Percentiles rank a stretch among this genome's conserved stretches.
These are phyloP conservation scores for Eucalyptus camaldulensis DNA, from an alignment of 345 rosid species.

Conservation along the genomic window DNA sequence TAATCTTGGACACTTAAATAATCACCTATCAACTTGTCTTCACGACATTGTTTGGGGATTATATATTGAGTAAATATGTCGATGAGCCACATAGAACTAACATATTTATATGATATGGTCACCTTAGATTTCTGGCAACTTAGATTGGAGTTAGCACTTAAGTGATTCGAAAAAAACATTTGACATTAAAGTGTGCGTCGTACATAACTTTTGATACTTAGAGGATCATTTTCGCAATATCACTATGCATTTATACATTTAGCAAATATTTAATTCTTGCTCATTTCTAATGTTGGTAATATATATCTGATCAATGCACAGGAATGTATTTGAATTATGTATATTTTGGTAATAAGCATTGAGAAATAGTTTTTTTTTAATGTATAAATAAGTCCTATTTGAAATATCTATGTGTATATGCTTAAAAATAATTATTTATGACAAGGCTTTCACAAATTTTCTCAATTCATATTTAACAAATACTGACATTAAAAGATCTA, in stretches of 20 bases:
- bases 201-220: rapidly evolving
- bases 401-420: not conserved
- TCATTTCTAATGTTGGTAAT: not conserved
- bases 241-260: not conserved
- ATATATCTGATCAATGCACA: not conserved
- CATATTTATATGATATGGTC: too few species aligned
- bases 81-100: too few species aligned
- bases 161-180: too few species aligned
- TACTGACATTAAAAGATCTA: not conserved
- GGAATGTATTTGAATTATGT: not conserved
- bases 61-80: rapidly evolving
- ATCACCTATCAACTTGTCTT: too few species aligned
- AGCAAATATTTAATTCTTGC: not conserved
- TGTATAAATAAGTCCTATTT: not conserved
- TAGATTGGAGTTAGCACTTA: rapidly evolving
- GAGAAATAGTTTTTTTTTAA: not conserved
- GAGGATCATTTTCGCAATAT: rapidly evolving
- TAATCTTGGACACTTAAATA: too few species aligned
- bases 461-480: not conserved
- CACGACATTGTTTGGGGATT: rapidly evolving
- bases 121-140: too few species aligned
- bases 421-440: not conserved
- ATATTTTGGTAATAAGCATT: not conserved
- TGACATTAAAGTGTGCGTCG: rapidly evolving
- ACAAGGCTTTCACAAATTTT: not conserved